Conservation (phyloP, 164 flowering plant genomes). For the Nymphaea thermarum region DNA sequence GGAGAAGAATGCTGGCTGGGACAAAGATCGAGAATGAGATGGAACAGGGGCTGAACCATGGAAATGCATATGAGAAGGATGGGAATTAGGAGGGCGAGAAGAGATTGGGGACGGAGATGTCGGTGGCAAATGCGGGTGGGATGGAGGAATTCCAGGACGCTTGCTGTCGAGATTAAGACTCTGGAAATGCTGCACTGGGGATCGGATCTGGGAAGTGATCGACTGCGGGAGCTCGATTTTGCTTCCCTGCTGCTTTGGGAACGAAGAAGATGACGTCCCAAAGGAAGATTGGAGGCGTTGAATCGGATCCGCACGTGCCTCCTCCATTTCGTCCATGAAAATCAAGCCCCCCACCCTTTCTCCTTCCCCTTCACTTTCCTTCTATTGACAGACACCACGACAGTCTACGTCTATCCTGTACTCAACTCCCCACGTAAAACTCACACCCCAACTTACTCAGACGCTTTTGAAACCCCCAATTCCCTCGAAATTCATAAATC, state of each 20-base stretch:
- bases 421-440: background rate
- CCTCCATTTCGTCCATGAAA: conserved; percentile 36
- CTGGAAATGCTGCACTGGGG: conserved; percentile 37
- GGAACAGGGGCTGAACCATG: conserved; percentile 32
- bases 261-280: conserved; percentile 36
- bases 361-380: background rate
- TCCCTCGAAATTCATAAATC: background rate
- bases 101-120: conserved; percentile 8
- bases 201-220: conserved; percentile 30
- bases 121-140: conserved; percentile 73
- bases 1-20: conserved; percentile 71
- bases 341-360: conserved; percentile 27
- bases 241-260: conserved; percentile 24
- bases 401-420: background rate
- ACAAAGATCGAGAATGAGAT: conserved; percentile 72
- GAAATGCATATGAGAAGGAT: conserved; percentile 36
- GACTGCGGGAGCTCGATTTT: conserved; percentile 45
- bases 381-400: background rate
- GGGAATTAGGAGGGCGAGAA: conserved; percentile 50
- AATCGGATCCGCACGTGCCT: conserved; percentile 18
- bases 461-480: background rate
- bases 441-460: background rate
- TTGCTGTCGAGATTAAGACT: conserved; percentile 33
- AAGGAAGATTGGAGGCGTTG: conserved; percentile 60
- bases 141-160: conserved; percentile 75